A percentile compares a stretch with the other conserved stretches of the same genome.
Conservation (phyloP, 1,284 basidiomycete species). For the Coniferiporia sulphurascens region DNA sequence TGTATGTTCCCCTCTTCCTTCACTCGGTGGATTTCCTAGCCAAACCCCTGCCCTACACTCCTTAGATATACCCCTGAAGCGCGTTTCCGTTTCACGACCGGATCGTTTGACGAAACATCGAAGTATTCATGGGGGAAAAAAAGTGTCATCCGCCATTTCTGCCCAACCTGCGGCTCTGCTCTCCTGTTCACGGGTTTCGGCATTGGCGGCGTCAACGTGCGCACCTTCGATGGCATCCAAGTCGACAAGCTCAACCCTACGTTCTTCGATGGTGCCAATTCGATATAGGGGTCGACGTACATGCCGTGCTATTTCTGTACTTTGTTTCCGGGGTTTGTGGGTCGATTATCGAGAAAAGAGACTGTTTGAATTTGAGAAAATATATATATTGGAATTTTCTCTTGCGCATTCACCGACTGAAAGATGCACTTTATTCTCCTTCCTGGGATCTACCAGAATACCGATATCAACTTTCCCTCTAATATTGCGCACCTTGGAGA, state of each 20-base stretch:
- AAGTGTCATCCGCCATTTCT: conserved; percentile 3
- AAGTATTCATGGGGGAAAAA: background rate
- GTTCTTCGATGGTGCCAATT: conserved; percentile 2
- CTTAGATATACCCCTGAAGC: conserved; percentile 1
- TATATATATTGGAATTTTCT: no score
- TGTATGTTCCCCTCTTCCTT: conserved; percentile 7
- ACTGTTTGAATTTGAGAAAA: no score
- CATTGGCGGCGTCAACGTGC: background rate
- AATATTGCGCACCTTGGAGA: no score
- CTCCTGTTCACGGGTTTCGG: conserved; percentile 3
- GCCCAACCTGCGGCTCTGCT: background rate
- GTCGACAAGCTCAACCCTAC: conserved; percentile 2
- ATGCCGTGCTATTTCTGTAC: no score
- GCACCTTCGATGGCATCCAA: conserved; percentile 8
- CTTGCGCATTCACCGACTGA: no score
- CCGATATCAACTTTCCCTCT: no score
- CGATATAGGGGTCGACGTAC: background rate
- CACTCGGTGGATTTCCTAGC: background rate
- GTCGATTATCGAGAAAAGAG: no score
- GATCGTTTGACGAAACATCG: conserved; percentile 3
- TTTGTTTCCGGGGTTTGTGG: no score
- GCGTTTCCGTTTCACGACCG: background rate
- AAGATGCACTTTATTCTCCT: no score
- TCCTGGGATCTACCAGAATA: no score
- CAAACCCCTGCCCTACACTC: no score